Evolutionary conservation across 2,329 filamentous ascomycete species (phyloP), one percentile per base, ranked within the genome.

Genomic region (Talaromyces verruculosus): DNA sequence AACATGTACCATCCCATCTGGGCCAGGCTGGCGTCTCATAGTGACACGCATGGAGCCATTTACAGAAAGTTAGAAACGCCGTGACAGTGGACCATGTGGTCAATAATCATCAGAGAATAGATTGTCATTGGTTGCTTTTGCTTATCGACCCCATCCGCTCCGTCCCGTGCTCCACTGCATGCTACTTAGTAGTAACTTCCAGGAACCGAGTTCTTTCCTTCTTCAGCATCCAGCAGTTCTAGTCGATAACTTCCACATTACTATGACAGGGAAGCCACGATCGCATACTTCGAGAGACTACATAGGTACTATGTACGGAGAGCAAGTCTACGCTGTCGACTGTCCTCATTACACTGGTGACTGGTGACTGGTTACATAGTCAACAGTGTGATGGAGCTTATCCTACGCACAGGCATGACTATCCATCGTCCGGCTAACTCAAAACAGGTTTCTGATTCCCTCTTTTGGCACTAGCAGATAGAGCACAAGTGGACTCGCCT

Each of bases 161-260:
- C 60, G 60, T 62, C 47, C 60, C 60, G 60, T 35, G 10, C 47
- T 47, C 60, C 45, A 60, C 58, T 43, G 1, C 6, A 22, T n/a
- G 3, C 25, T 25, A 25, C 25, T 25, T 22, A 25, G 25, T 25
- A 33, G 30, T 33, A 33, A 6, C 22, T 10, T 13, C 15, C 51
- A 55, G 51, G 51, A 55, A 55, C 51, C 51, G 51, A 55, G 51
- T 55, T 37, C 51, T 55, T 35, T 55, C 28, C 51, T 35, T 37
- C 51, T 53, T 33, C 30, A 35, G 51, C 17, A 7, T 35, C 11
- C 51, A 55, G 15, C 49, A 30, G 5, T 49, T 17, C 22, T 49
- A 51, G 51, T 35, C 28, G 51, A 55, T 55, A 33, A 33, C 11
- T 13, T 13, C 17, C 28, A 35, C 17, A 33, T 19, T 19, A 11